phyloP scores from a whole-genome alignment of 2,329 filamentous ascomycete genomes.

The Didymella segeticola region DNA sequence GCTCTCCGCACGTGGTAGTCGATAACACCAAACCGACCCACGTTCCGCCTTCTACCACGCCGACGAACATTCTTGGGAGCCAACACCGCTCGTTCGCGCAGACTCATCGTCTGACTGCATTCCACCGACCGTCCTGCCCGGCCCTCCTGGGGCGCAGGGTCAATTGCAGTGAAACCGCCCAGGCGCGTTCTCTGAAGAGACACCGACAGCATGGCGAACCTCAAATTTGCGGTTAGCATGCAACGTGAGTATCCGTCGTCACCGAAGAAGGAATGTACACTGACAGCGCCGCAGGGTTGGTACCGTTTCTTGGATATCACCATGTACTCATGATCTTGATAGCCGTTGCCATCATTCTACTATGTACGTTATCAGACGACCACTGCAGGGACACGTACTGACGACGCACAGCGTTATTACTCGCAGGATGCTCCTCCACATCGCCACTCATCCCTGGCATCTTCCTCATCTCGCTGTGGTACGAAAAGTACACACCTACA shows the following conservation, averaged over 20 bases:
- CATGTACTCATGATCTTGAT: slow-evolving; percentile 98
- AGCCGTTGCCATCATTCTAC: slow-evolving; percentile 87
- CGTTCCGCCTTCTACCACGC: slow-evolving; percentile 27
- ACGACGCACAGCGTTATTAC: slow-evolving; percentile 72
- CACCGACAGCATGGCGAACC: slow-evolving; percentile 54
- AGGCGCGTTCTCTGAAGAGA: slow-evolving; percentile 32
- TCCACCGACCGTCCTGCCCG: slow-evolving; percentile 41
- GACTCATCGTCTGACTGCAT: slow-evolving; percentile 40
- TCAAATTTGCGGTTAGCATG: slow-evolving; percentile 59
- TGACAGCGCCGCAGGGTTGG: slow-evolving; percentile 55
- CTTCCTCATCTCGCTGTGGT: slow-evolving; percentile 98
- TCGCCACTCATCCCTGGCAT: slow-evolving; percentile 94
- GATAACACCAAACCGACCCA: slow-evolving; percentile 23
- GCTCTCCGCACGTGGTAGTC: slow-evolving; percentile 28
- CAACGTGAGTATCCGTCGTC: slow-evolving; percentile 49
- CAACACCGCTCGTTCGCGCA: slow-evolving; percentile 31
- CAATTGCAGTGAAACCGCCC: slow-evolving; percentile 30
- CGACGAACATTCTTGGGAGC: slow-evolving; percentile 25
- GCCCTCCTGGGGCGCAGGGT: slow-evolving; percentile 53
- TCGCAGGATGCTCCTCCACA: slow-evolving; percentile 96
- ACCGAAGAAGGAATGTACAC: slow-evolving; percentile 23
- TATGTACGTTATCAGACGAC: slow-evolving; percentile 70
- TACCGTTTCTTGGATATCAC: slow-evolving; percentile 71
- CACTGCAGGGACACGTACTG: slow-evolving; percentile 27
- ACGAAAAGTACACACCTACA: slow-evolving; percentile 80